These are phyloP conservation scores for Pisolithus marmoratus DNA, from an alignment of 768 basidiomycete species.

Conservation along the genomic window DNA sequence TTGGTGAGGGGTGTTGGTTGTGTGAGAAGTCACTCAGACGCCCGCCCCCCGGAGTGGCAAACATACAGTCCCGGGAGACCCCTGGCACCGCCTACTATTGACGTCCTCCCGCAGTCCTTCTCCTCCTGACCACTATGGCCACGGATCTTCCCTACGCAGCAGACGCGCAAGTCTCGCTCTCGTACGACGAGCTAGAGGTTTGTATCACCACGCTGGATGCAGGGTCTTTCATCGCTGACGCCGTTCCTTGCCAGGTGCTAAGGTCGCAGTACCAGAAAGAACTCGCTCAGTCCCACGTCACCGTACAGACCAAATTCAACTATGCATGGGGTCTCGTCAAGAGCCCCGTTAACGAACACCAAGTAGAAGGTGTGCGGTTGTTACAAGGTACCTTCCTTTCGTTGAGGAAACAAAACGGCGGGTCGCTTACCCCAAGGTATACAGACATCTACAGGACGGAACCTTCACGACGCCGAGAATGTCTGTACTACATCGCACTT, in stretches of 20 bases:
- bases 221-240: neutral
- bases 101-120: constrained; percentile 9
- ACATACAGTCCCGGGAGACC: constrained; percentile 18
- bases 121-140: constrained; percentile 36
- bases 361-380: constrained; percentile 87
- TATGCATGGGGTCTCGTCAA: constrained; percentile 97
- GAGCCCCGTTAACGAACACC: constrained; percentile 76
- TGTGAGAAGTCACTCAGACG: constrained; percentile 4
- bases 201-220: neutral
- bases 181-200: constrained; percentile 88
- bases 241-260: constrained; percentile 54
- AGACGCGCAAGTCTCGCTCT: constrained; percentile 84
- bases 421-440: neutral
- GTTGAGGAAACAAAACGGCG: too few species aligned
- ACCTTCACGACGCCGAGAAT: constrained; percentile 83
- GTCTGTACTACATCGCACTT: constrained; percentile 92
- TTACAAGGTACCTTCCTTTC: constrained; percentile 63
- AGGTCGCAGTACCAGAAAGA: constrained; percentile 88
- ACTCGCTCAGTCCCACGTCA: constrained; percentile 73
- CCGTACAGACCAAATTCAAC: constrained; percentile 96
- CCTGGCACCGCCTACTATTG: constrained; percentile 11
- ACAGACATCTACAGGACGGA: constrained; percentile 90
- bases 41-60: constrained; percentile 11
- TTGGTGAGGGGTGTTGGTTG: constrained; percentile 20
- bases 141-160: constrained; percentile 94